These are phyloP conservation scores for Hordeum pubiflorum DNA, from an alignment of 202 grass and related monocot genomes.

Conservation along the genomic window DNA sequence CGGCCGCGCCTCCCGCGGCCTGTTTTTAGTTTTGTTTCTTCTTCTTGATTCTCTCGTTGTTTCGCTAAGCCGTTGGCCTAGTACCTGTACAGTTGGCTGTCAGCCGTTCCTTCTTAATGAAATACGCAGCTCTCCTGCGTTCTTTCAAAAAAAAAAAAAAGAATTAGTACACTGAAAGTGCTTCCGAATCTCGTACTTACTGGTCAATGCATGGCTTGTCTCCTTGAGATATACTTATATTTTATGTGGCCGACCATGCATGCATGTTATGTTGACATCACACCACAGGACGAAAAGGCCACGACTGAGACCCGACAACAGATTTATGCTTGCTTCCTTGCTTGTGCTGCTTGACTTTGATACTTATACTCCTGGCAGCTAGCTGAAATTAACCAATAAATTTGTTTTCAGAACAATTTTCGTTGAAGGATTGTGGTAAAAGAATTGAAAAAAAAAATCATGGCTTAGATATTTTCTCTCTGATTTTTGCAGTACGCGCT, in stretches of 20 bases:
- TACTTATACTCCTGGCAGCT: neutral
- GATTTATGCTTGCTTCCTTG: neutral
- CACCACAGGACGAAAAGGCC: neutral
- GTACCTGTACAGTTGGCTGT: no score
- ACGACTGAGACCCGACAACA: neutral
- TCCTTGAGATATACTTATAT: neutral
- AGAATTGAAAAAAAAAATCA: neutral
- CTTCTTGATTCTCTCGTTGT: no score
- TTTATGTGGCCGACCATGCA: neutral
- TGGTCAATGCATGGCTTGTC: neutral
- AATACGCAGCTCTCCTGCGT: no score
- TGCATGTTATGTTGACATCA: neutral
- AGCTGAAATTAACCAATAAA: neutral
- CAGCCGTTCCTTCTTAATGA: no score
- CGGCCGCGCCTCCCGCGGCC: no score
- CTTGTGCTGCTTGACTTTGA: neutral
- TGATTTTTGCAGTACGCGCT: slow-evolving; percentile 57
- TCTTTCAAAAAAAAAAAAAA: no score
- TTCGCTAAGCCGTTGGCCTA: no score
- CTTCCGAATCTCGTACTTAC: neutral
- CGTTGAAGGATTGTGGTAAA: neutral
- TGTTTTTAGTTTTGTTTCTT: no score
- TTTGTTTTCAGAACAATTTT: no score
- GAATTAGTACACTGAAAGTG: neutral
- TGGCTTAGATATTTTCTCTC: neutral